Evolutionary conservation across 163 green algal genomes (phyloP), one percentile per base, ranked within the genome.

Genomic region (Scenedesmus sp.): DNA sequence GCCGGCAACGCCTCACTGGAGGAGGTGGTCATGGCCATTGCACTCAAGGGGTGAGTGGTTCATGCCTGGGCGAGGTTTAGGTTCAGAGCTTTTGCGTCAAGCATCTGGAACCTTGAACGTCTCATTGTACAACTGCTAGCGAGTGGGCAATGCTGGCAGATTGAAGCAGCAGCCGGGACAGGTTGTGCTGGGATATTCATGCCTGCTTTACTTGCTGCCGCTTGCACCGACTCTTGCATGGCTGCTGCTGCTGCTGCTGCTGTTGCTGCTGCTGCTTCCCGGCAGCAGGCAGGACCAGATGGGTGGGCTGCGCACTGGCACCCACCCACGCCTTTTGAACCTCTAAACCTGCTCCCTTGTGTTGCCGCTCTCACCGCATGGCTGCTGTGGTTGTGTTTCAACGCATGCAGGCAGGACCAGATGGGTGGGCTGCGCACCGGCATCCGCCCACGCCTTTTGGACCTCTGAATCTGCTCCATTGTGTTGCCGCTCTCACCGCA

Each of bases 1-100:
- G 98, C 98, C 26, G 98, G 98, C 57, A 99, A 99, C 93, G 98
- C 98, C 0, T 98, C 95, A 0, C 92, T 99, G 92, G 98, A 99
- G 93, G 98, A 99, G 95, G 95, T 99, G 1, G 97, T 98, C 10
- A 99, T 99, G 97, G 97, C 98, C 62, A 97, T 99, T 70, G 95
- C 94, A 10, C 94, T 99, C 88, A 94, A 96, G 62, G 97, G 97
- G 96, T 97, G 90, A 74, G 94, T 13, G 15, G 46, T 34, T 1
- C 34, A 9, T 52, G 23, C 15, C 59, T 64, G 8, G 59, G 9
- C 59, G 59, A 8, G 59, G 59, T 8, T 10, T 10, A 64, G 7
- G 59, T 8, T 8, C 59, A 64, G 59, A 64, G 9, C 59, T 8
- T 64, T 10, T 64, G 59, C 59, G 59, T 64, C 34, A 46, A 46